Evolutionary conservation across 192 early-diverging fungal genomes (phyloP).

Genomic region (Cladochytrium replicatum): DNA sequence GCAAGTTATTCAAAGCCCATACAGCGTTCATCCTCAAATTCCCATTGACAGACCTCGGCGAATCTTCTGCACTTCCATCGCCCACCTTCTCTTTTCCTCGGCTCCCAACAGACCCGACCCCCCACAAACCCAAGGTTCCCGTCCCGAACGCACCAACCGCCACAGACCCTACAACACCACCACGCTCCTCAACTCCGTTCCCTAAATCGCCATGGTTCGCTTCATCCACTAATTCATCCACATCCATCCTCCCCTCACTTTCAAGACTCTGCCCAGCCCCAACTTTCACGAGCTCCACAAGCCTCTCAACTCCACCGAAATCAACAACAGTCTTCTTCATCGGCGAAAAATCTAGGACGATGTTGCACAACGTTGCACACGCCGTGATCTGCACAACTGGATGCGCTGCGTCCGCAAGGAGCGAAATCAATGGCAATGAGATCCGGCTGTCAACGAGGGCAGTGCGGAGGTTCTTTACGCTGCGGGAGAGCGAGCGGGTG

Average conservation of each 20-base stretch:
- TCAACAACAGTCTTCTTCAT: conserved; percentile 68
- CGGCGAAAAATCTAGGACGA: conserved; percentile 75
- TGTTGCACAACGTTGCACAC: conserved; percentile 72
- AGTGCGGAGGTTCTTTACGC: conserved; percentile 65
- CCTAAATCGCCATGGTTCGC: too few species aligned
- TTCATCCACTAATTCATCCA: too few species aligned
- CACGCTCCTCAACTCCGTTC: too few species aligned
- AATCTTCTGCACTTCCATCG: conserved; percentile 1
- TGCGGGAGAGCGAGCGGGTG: conserved; percentile 62
- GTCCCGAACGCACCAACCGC: neutral
- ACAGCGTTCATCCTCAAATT: conserved; percentile 58
- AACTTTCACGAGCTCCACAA: conserved; percentile 45
- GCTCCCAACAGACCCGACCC: too few species aligned
- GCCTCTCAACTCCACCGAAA: conserved; percentile 54
- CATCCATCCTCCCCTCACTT: too few species aligned
- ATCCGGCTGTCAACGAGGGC: conserved; percentile 69
- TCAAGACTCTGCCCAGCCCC: too few species aligned
- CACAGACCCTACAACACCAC: too few species aligned
- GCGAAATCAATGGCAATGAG: conserved; percentile 52
- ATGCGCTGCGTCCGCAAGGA: conserved; percentile 54
- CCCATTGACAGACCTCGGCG: conserved; percentile 25
- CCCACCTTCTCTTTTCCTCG: neutral
- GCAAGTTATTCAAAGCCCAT: conserved; percentile 75
- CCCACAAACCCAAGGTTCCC: too few species aligned
- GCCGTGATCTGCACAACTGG: conserved; percentile 55